A percentile compares a stretch with the other conserved stretches of the same genome.
Evolutionary conservation across 179 eudicot genomes (phyloP).

Genomic region (Beta macrorhiza): DNA sequence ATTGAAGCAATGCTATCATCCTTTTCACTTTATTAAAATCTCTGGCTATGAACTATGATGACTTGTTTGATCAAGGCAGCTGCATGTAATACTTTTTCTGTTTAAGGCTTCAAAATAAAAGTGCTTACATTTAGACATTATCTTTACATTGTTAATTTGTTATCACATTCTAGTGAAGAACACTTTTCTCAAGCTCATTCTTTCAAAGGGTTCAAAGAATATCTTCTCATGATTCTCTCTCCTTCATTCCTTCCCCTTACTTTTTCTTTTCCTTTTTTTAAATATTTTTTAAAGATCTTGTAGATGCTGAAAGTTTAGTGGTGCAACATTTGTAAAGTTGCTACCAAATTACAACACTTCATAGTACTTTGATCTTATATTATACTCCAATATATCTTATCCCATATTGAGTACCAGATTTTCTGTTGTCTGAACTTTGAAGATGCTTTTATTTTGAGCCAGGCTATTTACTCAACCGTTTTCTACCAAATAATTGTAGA

Average conservation of each 20-base stretch:
- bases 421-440: too few relatives aligned
- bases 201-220: not conserved
- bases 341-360: too few relatives aligned
- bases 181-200: not conserved
- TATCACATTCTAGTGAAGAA: conserved; percentile 3
- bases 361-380: too few relatives aligned
- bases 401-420: too few relatives aligned
- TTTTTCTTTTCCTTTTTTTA: not conserved
- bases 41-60: conserved; percentile 14
- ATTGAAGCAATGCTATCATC: not conserved
- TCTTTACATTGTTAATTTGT: not conserved
- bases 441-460: too few relatives aligned
- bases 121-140: not conserved
- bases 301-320: too few relatives aligned
- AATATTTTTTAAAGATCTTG: too few relatives aligned
- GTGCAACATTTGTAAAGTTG: too few relatives aligned
- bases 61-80: not conserved
- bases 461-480: too few relatives aligned
- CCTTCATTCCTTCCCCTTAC: not conserved
- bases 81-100: not conserved
- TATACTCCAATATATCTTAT: too few relatives aligned
- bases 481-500: too few relatives aligned
- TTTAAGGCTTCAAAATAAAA: conserved; percentile 1
- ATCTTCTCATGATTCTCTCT: not conserved
- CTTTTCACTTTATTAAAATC: conserved; percentile 1